Evolutionary conservation across 2,329 filamentous ascomycete species (phyloP), one percentile per base, ranked within the genome.

Genomic region (Neonectria faginata): DNA sequence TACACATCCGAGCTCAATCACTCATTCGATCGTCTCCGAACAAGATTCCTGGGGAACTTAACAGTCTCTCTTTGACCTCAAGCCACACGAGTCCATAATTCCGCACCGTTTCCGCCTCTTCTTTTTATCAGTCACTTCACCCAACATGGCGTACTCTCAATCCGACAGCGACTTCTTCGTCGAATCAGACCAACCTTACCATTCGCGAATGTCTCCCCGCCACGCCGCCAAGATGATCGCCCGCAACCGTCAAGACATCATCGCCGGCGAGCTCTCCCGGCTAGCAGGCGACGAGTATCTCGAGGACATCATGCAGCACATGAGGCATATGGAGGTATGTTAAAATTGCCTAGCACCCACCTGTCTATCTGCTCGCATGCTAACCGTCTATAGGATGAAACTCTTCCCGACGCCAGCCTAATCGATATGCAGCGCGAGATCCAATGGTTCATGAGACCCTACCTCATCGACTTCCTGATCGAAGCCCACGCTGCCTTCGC

Each of bases 361-460:
- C 48, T 25, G 27, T 10, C 39, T 33, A 0, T 7, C 53, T 20
- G 27, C 33, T 57, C 18, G 51, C 57, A 50, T 61, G 66, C 75
- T 82, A 66, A 75, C 70, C 29, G 62, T 54, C 25, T 47, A 60
- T 50, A 88, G 87, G 88, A 91, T 75, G 92, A 97, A 81, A 98
- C 96, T 29, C 85, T 98, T 70, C 93, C 96, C 58, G 96, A 99
- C 80, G 95, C 97, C 78, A 95, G 95, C 79, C 94, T 97, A 39
- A 99, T 99, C 79, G 96, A 99, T 79, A 97, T 98, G 81, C 96
- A 99, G 82, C 94, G 94, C 70, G 96, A 99, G 86, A 98, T 99
- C 68, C 94, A 98, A 79, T 99, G 96, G 96, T 98, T 97, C 82
- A 99, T 99, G 96, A 87, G 96, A 74, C 96, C 96, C 0, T 98